Evolutionary conservation across 805 yeast genomes (phyloP), one percentile per base, ranked within the genome.

Genomic region (Monosporozyma unispora): DNA sequence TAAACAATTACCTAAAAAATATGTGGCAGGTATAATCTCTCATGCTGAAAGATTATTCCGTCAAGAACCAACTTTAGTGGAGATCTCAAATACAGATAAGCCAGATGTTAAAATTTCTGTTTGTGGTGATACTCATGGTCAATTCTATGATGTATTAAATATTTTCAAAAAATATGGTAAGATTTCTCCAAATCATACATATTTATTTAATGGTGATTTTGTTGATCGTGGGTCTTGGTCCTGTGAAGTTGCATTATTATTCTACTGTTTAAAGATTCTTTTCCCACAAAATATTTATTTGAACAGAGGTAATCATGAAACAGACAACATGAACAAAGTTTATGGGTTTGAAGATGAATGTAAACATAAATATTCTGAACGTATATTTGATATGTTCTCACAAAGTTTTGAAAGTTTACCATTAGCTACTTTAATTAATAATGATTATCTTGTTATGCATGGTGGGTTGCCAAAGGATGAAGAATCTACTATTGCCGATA

Each of bases 221-320:
- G 99, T 93, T 3, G 99, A 93, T 66, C 77, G 99, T 61, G 99
- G 99, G 5, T 86, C 96, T 16, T 91, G 99, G 98, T 88, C 97
- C 3, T 87, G 96, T 62, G 99, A 93, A 64, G 96, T 93, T 44
- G 96, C 96, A 1, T 70, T 93, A 44, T 72, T 84, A 28, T 74
- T 87, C 41, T 89, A 86, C 64, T 75, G 82, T 11, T 76, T 87
- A 66, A 93, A 93, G 69, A 72, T 89, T 33, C 67, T 84, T 31
- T 84, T 76, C 60, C 99, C 99, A 14, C 60, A 70, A 2, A 74
- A 76, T 43, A 66, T 91, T 43, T 89, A 70, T 68, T 66, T 93
- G 52, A 93, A 93, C 69, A 77, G 99, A 63, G 99, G 99, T 25
- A 93, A 93, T 66, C 99, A 93, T 68, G 99, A 93, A 67, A 90